Evolutionary conservation across 2,329 filamentous ascomycete genomes (phyloP).

Genomic region (Amesomyces nigricolor): DNA sequence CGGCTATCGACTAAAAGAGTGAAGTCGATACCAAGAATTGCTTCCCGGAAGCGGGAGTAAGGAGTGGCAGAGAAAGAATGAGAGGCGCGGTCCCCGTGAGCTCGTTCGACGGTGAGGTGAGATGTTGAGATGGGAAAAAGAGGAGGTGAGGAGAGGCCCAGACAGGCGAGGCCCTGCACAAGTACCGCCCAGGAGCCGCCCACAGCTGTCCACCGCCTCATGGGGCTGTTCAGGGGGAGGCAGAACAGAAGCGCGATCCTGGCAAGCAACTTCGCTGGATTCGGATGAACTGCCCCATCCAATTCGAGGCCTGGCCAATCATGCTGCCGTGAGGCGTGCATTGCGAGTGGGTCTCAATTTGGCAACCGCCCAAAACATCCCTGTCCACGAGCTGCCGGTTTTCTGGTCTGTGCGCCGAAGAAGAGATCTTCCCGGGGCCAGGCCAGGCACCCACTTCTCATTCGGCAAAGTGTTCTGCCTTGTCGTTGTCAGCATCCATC

Average conservation of each 20-base stretch:
- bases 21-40: conserved; percentile 38
- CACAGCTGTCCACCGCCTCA: conserved; percentile 11
- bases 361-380: conserved; percentile 8
- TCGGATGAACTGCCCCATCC: conserved; percentile 19
- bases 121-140: conserved; percentile 27
- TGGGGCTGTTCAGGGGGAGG: conserved; percentile 22
- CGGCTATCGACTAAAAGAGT: conserved; percentile 44
- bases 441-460: neutral
- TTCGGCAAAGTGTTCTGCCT: neutral
- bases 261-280: conserved; percentile 17
- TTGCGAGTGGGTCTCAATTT: conserved; percentile 17
- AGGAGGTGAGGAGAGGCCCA: conserved; percentile 24
- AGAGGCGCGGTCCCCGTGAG: conserved; percentile 27
- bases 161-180: conserved; percentile 19
- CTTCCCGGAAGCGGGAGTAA: conserved; percentile 19
- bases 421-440: conserved; percentile 4
- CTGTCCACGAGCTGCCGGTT: neutral
- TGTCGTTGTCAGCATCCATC: neutral
- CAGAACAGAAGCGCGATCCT: conserved; percentile 15
- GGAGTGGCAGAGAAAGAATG: conserved; percentile 38
- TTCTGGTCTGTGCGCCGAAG: conserved; percentile 7
- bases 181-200: conserved; percentile 9
- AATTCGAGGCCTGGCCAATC: conserved; percentile 15
- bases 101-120: conserved; percentile 27
- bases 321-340: neutral